Evolutionary conservation across 1,284 basidiomycete genomes (phyloP), one percentile per base, ranked within the genome.

Genomic region (Apiotrichum montevideense): DNA sequence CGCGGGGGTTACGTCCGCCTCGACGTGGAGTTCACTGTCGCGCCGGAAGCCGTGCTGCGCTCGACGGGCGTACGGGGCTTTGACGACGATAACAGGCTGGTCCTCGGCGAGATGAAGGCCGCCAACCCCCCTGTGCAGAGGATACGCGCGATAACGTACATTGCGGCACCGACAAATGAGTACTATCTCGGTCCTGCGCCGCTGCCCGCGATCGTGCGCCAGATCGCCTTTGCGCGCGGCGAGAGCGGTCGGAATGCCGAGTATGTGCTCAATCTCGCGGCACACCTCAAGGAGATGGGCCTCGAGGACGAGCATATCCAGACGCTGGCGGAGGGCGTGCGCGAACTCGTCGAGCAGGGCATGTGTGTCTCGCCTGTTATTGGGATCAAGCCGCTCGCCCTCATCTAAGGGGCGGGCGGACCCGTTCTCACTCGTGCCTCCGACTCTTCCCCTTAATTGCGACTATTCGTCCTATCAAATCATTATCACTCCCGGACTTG

Each of bases 1-100:
- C 59, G 59, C 14, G 59, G 59, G 10, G 59, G 59, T 1, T 61
- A 61, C 41, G 48, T 61, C 7, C 59, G 56, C 44, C 41, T 61
- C 54, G 15, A 47, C 40, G 59, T 61, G 3, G 39, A 43, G 29
- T 61, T 61, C 37, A 40, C 45, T 6, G 10, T 37, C 34, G 49
- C 50, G 37, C 45, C 45, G 21, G 33, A 15, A 11, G 21, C 14
- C 2, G 29, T 32, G 1, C 32, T 44, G 9, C 33, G 13, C 9
- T n/a, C 8, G 9, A 35, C 14, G 32, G 39, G 37, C 13, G 21
- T 47, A 4, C 6, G 5, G 6, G 48, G 39, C 9, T 35, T 45
- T 11, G 51, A 52, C 9, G n/a, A 44, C 11, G 34, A 44, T 15
- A 51, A 41, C 32, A 14, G 15, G 6, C 13, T 6, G 14, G 48